Percentiles rank a stretch among this genome's conserved stretches.
phyloP scores from a whole-genome alignment of 2,329 filamentous ascomycete species.

The Pezicula carpinea region DNA sequence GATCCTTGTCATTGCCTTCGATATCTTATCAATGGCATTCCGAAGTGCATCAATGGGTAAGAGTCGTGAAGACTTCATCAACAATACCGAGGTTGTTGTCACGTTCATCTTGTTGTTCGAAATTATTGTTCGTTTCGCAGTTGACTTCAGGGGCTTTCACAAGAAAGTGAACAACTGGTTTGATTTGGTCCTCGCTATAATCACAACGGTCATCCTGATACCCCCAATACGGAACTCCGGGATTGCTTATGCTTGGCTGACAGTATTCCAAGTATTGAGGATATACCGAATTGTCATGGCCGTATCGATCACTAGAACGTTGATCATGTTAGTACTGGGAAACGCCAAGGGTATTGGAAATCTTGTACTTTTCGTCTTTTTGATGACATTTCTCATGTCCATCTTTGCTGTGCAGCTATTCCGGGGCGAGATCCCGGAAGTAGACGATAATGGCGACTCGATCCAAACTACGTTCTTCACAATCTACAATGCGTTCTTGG shows the following conservation, averaged over 20 bases:
- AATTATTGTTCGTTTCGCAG: constrained; percentile 71
- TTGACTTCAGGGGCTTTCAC: constrained; percentile 80
- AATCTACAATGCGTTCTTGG: constrained; percentile 93
- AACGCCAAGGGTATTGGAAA: constrained; percentile 92
- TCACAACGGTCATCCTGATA: constrained; percentile 80
- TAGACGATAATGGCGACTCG: constrained; percentile 55
- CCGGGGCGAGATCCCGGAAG: constrained; percentile 71
- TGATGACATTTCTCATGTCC: constrained; percentile 89
- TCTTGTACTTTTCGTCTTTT: constrained; percentile 91
- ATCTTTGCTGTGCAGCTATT: constrained; percentile 94
- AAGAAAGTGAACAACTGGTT: constrained; percentile 69
- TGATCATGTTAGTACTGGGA: constrained; percentile 83
- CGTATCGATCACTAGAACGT: constrained; percentile 77
- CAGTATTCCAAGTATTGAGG: constrained; percentile 87
- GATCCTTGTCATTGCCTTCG: constrained; percentile 75
- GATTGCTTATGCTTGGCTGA: constrained; percentile 78
- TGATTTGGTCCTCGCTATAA: constrained; percentile 73
- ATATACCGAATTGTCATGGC: constrained; percentile 89
- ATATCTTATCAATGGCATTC: constrained; percentile 72
- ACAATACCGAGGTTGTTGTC: constrained; percentile 67
- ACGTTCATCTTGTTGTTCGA: constrained; percentile 77
- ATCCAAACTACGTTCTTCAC: constrained; percentile 76
- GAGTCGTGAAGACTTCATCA: constrained; percentile 58
- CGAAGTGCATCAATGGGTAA: constrained; percentile 73
- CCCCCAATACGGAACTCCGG: constrained; percentile 72